These are phyloP conservation scores for Pseudogymnoascus sp. DNA, from an alignment of 2,329 filamentous ascomycete species.

Conservation along the genomic window DNA sequence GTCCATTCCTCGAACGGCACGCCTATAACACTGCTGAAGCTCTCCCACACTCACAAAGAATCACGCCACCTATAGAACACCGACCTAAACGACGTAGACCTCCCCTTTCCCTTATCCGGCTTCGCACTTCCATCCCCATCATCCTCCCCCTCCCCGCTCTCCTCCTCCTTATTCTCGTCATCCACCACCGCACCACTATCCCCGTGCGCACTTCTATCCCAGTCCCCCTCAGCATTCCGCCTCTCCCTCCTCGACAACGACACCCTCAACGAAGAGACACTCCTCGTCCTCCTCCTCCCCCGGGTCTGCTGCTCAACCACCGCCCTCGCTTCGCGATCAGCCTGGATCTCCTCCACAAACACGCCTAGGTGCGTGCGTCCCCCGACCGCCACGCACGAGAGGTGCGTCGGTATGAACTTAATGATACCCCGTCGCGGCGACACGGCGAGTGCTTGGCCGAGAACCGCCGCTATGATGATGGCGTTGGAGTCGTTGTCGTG, in stretches of 20 bases:
- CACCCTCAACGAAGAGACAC: not conserved
- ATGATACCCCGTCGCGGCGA: not conserved
- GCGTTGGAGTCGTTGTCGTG: not conserved
- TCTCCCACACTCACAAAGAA: not conserved
- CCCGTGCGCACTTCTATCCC: too few species aligned
- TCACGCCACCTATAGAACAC: not conserved
- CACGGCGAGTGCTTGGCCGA: not conserved
- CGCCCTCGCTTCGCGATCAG: not conserved
- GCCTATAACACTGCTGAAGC: not conserved
- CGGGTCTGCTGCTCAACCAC: not conserved
- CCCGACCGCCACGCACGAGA: not conserved
- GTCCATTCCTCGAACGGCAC: not conserved
- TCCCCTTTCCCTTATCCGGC: not conserved
- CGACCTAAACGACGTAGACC: not conserved
- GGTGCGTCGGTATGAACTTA: not conserved
- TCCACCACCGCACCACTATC: not conserved
- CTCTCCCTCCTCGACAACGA: not conserved
- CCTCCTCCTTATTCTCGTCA: not conserved
- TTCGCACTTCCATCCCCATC: not conserved
- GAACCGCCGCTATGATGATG: not conserved
- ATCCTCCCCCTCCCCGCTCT: not conserved
- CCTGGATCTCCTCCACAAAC: not conserved
- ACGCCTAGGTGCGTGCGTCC: not conserved
- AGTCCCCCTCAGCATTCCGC: not conserved
- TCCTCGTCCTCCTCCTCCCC: not conserved